Percentiles rank a stretch among this genome's conserved stretches.
Conservation (phyloP, 2,329 filamentous ascomycete genomes). For the Talaromyces rugulosus region DNA sequence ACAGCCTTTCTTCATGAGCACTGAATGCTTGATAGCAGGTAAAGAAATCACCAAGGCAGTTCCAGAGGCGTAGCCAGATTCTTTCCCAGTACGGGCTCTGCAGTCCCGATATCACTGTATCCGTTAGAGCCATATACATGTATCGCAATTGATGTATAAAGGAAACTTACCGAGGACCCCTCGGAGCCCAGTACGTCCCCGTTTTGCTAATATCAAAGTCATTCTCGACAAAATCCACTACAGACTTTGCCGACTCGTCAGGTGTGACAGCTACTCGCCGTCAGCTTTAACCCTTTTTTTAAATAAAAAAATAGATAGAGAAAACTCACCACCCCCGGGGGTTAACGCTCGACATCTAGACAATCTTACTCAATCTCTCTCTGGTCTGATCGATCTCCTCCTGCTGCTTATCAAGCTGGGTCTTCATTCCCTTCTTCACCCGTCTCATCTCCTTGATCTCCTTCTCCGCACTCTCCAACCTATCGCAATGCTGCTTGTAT, state of each 20-base stretch:
- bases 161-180: conserved; percentile 57
- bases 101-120: conserved; percentile 63
- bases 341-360: too few species aligned
- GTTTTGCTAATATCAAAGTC: conserved; percentile 62
- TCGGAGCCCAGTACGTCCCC: conserved; percentile 69
- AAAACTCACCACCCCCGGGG: conserved; percentile 53
- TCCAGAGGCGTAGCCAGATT: conserved; percentile 60
- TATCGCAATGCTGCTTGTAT: too few species aligned
- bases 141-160: background rate
- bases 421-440: too few species aligned
- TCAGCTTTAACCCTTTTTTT: background rate
- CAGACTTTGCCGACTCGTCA: conserved; percentile 60
- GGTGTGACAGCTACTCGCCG: conserved; percentile 58
- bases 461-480: too few species aligned
- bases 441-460: too few species aligned
- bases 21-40: too few species aligned
- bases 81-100: conserved; percentile 59
- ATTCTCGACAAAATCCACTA: conserved; percentile 57
- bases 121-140: conserved; percentile 15
- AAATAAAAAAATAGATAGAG: background rate
- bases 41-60: conserved; percentile 55
- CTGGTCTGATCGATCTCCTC: too few species aligned
- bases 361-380: too few species aligned
- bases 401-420: conserved; percentile 47
- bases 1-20: too few species aligned